phyloP scores from a whole-genome alignment of 148 eudicot genomes.

The Rhododendron simsii region DNA sequence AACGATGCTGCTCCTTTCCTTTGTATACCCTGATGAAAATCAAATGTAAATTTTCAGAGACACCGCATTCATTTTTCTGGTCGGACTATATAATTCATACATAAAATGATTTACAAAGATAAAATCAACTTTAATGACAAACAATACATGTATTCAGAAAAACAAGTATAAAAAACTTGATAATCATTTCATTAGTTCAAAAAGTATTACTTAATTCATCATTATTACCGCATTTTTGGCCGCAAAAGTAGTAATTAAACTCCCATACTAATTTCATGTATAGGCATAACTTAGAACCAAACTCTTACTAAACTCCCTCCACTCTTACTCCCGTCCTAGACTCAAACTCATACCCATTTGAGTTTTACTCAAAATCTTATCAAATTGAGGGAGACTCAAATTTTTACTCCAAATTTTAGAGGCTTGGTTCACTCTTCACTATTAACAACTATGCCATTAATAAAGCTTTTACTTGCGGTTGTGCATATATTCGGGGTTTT shows the following conservation, averaged over 20 bases:
- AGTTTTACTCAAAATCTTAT: not conserved
- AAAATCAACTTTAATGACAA: too few relatives aligned
- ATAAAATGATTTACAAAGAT: too few relatives aligned
- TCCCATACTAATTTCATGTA: too few relatives aligned
- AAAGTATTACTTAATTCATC: too few relatives aligned
- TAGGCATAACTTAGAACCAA: not conserved
- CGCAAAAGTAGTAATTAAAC: too few relatives aligned
- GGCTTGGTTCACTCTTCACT: not conserved
- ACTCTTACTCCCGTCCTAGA: not conserved
- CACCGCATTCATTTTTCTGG: not conserved
- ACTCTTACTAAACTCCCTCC: not conserved
- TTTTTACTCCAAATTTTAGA: not conserved
- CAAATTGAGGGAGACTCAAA: not conserved
- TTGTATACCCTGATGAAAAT: slow-evolving; percentile 65
- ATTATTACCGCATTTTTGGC: too few relatives aligned
- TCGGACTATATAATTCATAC: too few relatives aligned
- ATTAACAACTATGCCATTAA: not conserved
- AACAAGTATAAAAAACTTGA: too few relatives aligned
- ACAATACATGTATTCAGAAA: too few relatives aligned
- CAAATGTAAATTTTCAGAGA: not conserved
- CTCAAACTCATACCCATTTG: not conserved
- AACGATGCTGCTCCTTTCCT: slow-evolving; percentile 92
- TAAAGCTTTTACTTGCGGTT: not conserved
- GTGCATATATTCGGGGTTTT: not conserved
- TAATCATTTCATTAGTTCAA: too few relatives aligned